phyloP scores from a whole-genome alignment of 2,329 filamentous ascomycete genomes.

The Neophaeococcomyces mojaviensis region DNA sequence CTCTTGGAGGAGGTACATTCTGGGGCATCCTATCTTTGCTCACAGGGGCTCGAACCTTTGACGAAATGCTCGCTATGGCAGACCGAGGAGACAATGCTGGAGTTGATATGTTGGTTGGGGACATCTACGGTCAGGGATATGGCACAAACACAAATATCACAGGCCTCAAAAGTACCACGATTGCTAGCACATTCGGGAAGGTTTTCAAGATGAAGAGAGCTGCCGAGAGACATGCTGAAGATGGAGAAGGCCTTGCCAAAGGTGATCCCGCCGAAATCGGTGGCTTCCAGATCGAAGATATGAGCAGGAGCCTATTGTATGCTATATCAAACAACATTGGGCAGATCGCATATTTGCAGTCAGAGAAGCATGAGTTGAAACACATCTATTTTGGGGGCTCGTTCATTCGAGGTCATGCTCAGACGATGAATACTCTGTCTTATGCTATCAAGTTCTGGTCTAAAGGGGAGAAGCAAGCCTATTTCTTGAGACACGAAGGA shows the following conservation, averaged over 20 bases:
- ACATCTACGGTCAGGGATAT: conserved; percentile 96
- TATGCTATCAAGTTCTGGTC: conserved; percentile 99
- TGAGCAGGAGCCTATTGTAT: conserved; percentile 84
- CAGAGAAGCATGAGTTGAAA: conserved; percentile 82
- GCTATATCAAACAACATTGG: conserved; percentile 58
- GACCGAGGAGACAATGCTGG: conserved; percentile 84
- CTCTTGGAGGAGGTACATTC: conserved; percentile 90
- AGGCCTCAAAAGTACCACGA: conserved; percentile 88
- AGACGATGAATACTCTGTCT: conserved; percentile 95
- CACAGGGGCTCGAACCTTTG: conserved; percentile 90
- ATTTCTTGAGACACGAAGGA: conserved; percentile 90
- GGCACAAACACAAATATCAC: conserved; percentile 60
- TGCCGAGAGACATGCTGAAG: conserved; percentile 71
- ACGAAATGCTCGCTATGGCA: conserved; percentile 91
- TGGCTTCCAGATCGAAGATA: conserved; percentile 71
- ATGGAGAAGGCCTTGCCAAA: conserved; percentile 53
- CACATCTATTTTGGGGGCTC: conserved; percentile 97
- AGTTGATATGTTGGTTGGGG: conserved; percentile 93
- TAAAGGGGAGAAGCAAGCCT: conserved; percentile 86
- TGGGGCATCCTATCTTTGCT: conserved; percentile 90
- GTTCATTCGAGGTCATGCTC: conserved; percentile 90
- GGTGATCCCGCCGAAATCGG: conserved; percentile 25
- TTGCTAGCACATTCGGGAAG: conserved; percentile 93
- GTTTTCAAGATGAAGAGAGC: conserved; percentile 88
- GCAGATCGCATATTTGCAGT: conserved; percentile 95